Evolutionary conservation across 108 stramenopile genomes (phyloP).

Genomic region (Cyclostephanos invisitatus): DNA sequence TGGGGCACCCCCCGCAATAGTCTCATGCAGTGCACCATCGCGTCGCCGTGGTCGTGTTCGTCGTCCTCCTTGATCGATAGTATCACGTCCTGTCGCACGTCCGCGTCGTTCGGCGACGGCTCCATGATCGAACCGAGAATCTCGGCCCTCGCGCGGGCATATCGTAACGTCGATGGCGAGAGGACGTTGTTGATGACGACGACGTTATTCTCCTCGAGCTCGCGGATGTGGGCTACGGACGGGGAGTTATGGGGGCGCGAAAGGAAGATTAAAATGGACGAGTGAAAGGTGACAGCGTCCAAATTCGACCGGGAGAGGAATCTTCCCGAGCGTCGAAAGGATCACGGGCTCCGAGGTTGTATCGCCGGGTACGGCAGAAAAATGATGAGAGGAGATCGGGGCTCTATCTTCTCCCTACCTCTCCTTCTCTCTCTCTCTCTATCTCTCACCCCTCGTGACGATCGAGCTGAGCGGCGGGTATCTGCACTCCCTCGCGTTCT

Average conservation of each 20-base stretch:
- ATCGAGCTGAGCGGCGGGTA: conserved; percentile 21
- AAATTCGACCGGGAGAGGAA: too few relatives aligned
- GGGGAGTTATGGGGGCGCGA: background rate
- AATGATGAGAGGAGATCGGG: background rate
- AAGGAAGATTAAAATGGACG: too few relatives aligned
- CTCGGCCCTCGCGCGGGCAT: conserved; percentile 19
- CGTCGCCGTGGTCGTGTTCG: conserved; percentile 20
- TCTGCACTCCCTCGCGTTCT: conserved; percentile 14
- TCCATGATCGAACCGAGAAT: background rate
- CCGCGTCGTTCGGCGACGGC: background rate
- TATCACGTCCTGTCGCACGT: conserved; percentile 16
- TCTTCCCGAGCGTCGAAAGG: too few relatives aligned
- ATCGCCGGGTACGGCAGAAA: background rate
- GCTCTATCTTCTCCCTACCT: background rate
- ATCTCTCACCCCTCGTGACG: conserved; percentile 13
- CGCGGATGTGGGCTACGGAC: conserved; percentile 3
- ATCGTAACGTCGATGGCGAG: background rate
- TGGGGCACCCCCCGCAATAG: conserved; percentile 27
- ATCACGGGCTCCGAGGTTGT: too few relatives aligned
- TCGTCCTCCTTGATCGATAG: conserved; percentile 17
- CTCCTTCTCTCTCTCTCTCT: background rate
- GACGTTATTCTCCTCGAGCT: conserved; percentile 24
- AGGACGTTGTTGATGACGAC: conserved; percentile 35
- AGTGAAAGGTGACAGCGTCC: too few relatives aligned
- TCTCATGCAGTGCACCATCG: conserved; percentile 21